Conservation (phyloP, 73 alveolate genomes). For the Paramecium sonneborni region DNA sequence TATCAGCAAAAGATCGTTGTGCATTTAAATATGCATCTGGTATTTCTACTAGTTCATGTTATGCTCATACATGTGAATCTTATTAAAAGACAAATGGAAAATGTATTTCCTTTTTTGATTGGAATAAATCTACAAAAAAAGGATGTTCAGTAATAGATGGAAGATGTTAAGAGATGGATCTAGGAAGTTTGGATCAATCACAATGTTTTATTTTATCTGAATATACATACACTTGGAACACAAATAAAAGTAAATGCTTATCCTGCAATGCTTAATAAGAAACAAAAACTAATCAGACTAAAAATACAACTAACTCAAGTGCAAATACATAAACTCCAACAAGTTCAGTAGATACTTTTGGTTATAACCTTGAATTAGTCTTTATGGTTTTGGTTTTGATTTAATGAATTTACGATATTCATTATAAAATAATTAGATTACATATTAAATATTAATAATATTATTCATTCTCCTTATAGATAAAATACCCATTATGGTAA, state of each 20-base stretch:
- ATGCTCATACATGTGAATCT: not conserved
- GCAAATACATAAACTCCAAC: not conserved
- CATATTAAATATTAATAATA: not conserved
- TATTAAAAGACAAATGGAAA: not conserved
- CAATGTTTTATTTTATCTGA: not conserved
- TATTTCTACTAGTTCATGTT: not conserved
- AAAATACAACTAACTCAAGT: not conserved
- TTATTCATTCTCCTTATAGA: constrained; percentile 59
- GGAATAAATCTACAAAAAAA: not conserved
- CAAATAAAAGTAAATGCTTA: not conserved
- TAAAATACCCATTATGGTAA: constrained; percentile 69
- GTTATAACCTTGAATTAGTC: not conserved
- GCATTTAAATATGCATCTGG: not conserved
- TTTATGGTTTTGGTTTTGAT: not conserved
- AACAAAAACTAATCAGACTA: not conserved
- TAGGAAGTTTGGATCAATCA: not conserved
- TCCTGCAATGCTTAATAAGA: not conserved
- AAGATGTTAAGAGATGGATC: not conserved
- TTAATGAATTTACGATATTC: not conserved
- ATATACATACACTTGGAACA: not conserved
- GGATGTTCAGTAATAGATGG: not conserved
- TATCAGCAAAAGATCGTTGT: not conserved
- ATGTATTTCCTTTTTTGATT: not conserved
- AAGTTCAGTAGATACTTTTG: not conserved
- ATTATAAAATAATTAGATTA: not conserved